These are phyloP conservation scores for Hericium coralloides DNA, from an alignment of 768 basidiomycete genomes.

Conservation along the genomic window DNA sequence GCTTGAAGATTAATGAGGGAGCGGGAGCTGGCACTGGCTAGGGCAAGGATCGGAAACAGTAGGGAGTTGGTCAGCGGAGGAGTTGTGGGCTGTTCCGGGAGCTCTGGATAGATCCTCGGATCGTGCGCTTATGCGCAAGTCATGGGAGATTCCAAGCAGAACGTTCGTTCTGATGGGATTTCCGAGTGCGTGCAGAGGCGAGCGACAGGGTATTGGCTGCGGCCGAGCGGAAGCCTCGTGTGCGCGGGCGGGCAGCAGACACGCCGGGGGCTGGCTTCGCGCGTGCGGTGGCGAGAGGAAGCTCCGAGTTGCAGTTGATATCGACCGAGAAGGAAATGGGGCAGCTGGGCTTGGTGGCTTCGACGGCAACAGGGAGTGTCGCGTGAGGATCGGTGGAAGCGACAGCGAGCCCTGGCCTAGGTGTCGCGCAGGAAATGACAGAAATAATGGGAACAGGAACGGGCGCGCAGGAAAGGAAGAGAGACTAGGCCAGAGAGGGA, in stretches of 20 bases:
- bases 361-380: neutral
- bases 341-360: no score
- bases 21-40: neutral
- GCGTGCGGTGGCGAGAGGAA: neutral
- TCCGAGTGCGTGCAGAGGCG: neutral
- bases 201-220: neutral
- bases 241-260: neutral
- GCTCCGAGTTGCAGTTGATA: neutral
- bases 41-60: neutral
- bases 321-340: neutral
- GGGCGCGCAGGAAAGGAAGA: neutral
- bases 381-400: neutral
- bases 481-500: neutral
- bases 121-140: constrained; percentile 4
- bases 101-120: constrained; percentile 8
- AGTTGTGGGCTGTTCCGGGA: constrained; percentile 13
- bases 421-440: neutral
- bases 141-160: constrained; percentile 11
- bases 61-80: neutral
- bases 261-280: no score
- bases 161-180: constrained; percentile 11
- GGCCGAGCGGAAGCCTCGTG: neutral
- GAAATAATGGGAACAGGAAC: neutral
- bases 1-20: no score
- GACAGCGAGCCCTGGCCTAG: neutral